phyloP scores from a whole-genome alignment of 805 yeast species.

The Ogataea zsoltii region DNA sequence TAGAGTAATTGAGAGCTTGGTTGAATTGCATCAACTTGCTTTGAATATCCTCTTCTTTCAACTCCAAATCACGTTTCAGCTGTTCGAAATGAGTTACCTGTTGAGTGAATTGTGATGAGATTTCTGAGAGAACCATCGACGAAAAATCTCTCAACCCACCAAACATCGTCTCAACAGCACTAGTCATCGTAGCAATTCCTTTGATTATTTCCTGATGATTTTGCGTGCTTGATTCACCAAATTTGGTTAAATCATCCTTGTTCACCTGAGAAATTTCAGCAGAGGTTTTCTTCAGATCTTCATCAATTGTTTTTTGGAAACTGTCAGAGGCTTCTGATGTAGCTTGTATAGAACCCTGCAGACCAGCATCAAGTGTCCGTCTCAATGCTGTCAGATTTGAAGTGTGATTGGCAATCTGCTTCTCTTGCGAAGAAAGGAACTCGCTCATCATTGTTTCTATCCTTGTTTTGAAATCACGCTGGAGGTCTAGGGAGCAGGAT shows the following conservation, averaged over 20 bases:
- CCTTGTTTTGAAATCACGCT: background rate
- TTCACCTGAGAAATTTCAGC: slow-evolving; percentile 3
- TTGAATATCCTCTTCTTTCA: background rate
- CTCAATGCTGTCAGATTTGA: slow-evolving; percentile 1
- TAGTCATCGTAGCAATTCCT: background rate
- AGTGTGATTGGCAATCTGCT: background rate
- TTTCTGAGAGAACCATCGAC: background rate
- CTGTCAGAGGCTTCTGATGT: background rate
- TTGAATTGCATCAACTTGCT: background rate
- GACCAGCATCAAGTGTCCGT: background rate
- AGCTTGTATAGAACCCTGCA: background rate
- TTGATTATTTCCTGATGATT: background rate
- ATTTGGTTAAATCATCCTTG: background rate
- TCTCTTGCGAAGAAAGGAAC: background rate
- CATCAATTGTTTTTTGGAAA: slow-evolving; percentile 2
- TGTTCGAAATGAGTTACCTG: background rate
- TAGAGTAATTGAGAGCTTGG: background rate
- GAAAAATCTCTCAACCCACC: background rate
- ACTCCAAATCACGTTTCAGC: background rate
- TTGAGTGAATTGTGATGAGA: background rate
- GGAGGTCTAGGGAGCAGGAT: background rate
- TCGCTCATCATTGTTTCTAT: background rate
- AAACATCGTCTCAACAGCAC: slow-evolving; percentile 1
- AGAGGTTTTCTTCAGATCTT: slow-evolving; percentile 2
- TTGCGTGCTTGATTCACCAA: background rate